Evolutionary conservation across 2,329 filamentous ascomycete genomes (phyloP), one percentile per base, ranked within the genome.

Genomic region (Aspergillus sojae): DNA sequence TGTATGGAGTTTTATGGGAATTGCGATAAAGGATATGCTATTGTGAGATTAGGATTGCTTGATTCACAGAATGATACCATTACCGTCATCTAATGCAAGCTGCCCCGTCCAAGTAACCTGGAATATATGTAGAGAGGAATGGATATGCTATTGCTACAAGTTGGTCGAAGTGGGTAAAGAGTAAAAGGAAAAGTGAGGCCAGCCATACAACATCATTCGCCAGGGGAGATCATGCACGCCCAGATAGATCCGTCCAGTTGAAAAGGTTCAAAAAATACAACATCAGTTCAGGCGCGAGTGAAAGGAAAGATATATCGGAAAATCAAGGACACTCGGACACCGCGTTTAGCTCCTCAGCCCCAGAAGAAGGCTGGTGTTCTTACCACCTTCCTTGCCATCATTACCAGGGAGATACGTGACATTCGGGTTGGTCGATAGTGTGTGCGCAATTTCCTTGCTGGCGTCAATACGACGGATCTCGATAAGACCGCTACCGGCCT

Each of bases 391-490:
- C 67, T 83, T 84, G 48, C 82, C 81, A 50, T 80, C 79, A 43
- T 91, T 90, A 71, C 92, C 88, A 3, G 95, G 95, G 67, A 99
- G 81, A 80, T 99, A 99, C 55, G 93, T 94, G 60, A 99, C 94
- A 73, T 99, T 98, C 65, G 95, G 94, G 82, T 99, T 99, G 64
- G 83, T 83, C 23, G 94, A 88, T 75, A 99, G 82, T 70, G 94
- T 94, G 81, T 93, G 88, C 11, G 95, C 95, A 80, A 99, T 97
- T 74, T 99, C 96, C 79, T 90, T 92, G 77, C 92, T 94, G 16
- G 95, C 96, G 84, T 99, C 95, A 75, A 99, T 97, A 84, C 94
- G 91, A 84, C 95, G 86, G 80, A 99, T 98, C 87, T 95, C 89
- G 70, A 99, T 91, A 73, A 99, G 84, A 50, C 95, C 95, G 79